These are phyloP conservation scores for Chloranthus sessilifolius DNA, from an alignment of 164 flowering plant species.

Conservation along the genomic window DNA sequence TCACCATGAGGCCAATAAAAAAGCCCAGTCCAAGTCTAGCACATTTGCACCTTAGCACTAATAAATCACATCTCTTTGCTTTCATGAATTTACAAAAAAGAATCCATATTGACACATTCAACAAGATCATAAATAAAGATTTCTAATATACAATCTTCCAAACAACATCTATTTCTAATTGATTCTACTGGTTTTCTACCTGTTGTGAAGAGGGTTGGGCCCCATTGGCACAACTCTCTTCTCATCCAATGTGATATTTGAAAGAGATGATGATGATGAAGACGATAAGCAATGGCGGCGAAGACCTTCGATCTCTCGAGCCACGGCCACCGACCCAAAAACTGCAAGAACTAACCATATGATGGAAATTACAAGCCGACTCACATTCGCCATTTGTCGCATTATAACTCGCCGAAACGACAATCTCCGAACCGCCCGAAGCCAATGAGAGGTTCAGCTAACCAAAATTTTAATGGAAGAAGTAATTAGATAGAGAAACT, in stretches of 20 bases:
- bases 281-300: neutral
- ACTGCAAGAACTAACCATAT: neutral
- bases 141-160: neutral
- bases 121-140: neutral
- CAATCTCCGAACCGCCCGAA: neutral
- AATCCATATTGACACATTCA: neutral
- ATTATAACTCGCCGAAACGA: no score
- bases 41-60: no score
- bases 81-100: neutral
- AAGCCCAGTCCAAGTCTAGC: no score
- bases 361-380: neutral
- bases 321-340: slow-evolving; percentile 2
- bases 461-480: slow-evolving; percentile 1
- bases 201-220: slow-evolving; percentile 15
- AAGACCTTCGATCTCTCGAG: neutral
- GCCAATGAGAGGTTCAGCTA: neutral
- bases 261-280: neutral
- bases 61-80: neutral
- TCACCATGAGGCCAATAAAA: no score
- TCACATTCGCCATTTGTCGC: neutral
- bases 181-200: slow-evolving; percentile 2
- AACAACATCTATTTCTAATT: no score
- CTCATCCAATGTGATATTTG: neutral
- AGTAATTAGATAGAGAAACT: neutral
- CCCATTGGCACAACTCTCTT: slow-evolving; percentile 13